A percentile compares a stretch with the other conserved stretches of the same genome.
Conservation (phyloP, 1,139 yeast genomes). For the Suhomyces panamericanus region DNA sequence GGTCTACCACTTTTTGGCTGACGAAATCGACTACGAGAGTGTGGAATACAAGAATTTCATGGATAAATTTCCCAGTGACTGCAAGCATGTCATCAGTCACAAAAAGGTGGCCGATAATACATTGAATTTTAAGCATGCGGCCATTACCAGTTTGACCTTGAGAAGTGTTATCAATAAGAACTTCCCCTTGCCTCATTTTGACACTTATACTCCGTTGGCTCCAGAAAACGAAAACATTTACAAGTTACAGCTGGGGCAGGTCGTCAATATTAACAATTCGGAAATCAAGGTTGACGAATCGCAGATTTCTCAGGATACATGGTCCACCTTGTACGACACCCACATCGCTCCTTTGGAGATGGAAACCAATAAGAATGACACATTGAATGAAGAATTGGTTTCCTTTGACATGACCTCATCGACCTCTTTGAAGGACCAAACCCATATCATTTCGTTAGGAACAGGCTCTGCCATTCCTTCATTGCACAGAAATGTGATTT, state of each 20-base stretch:
- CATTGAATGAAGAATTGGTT: constrained; percentile 23
- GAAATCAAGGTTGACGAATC: constrained; percentile 26
- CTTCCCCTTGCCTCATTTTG: constrained; percentile 51
- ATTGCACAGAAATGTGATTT: constrained; percentile 77
- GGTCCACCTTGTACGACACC: constrained; percentile 46
- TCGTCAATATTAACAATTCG: constrained; percentile 26
- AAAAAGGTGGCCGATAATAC: constrained; percentile 60
- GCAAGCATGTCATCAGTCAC: constrained; percentile 72
- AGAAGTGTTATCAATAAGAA: constrained; percentile 52
- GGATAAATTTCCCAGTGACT: constrained; percentile 47
- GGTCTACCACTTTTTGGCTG: constrained; percentile 79
- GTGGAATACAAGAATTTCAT: constrained; percentile 48
- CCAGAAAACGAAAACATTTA: constrained; percentile 12
- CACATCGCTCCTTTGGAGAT: constrained; percentile 36
- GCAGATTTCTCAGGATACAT: constrained; percentile 26
- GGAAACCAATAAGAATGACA: constrained; percentile 18
- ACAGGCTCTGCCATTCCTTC: constrained; percentile 95
- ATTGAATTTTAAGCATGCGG: constrained; percentile 57
- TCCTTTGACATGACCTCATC: constrained; percentile 18
- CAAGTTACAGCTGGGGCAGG: constrained; percentile 37
- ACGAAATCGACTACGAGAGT: constrained; percentile 52
- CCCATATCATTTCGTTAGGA: constrained; percentile 79
- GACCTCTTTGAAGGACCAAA: constrained; percentile 45
- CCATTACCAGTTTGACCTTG: constrained; percentile 55
- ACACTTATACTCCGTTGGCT: constrained; percentile 22